Percentiles rank a stretch among this genome's conserved stretches.
phyloP scores from a whole-genome alignment of 306 rosid genomes.

The Prosopis cineraria region DNA sequence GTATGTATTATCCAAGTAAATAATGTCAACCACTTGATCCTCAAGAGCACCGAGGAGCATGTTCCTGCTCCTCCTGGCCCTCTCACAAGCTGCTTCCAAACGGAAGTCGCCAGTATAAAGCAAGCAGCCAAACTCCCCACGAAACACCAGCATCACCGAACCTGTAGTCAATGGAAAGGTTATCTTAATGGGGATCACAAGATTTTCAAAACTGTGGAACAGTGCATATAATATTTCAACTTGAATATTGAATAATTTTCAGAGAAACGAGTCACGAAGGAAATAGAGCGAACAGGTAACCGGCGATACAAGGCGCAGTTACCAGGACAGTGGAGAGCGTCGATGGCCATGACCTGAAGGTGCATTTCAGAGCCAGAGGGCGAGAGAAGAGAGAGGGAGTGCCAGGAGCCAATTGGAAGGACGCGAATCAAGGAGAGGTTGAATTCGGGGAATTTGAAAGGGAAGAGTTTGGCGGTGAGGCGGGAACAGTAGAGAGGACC shows the following conservation, averaged over 20 bases:
- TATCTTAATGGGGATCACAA: background rate
- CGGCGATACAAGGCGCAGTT: background rate
- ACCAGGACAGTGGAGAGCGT: slow-evolving; percentile 81
- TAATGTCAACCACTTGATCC: slow-evolving; percentile 46
- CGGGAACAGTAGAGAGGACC: slow-evolving; percentile 69
- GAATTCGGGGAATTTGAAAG: slow-evolving; percentile 61
- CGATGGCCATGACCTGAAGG: slow-evolving; percentile 54
- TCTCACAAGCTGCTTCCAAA: slow-evolving; percentile 56
- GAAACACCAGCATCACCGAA: slow-evolving; percentile 67
- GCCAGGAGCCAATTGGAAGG: slow-evolving; percentile 48
- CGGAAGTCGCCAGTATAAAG: slow-evolving; percentile 76
- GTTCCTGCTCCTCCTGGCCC: slow-evolving; percentile 42
- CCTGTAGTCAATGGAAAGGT: slow-evolving; percentile 32
- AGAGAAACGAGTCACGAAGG: background rate
- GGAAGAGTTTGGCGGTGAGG: slow-evolving; percentile 66
- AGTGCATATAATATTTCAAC: background rate
- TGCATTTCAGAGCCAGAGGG: slow-evolving; percentile 37
- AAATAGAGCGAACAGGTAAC: slow-evolving; percentile 33
- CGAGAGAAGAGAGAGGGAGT: slow-evolving; percentile 48
- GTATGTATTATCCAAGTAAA: slow-evolving; percentile 74
- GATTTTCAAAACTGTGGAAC: background rate
- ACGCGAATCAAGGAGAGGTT: slow-evolving; percentile 65
- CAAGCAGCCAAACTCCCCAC: slow-evolving; percentile 70
- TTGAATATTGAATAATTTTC: background rate
- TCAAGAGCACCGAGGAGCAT: slow-evolving; percentile 51